Evolutionary conservation across 2,329 filamentous ascomycete genomes (phyloP).

Genomic region (Parafenestella ontariensis): DNA sequence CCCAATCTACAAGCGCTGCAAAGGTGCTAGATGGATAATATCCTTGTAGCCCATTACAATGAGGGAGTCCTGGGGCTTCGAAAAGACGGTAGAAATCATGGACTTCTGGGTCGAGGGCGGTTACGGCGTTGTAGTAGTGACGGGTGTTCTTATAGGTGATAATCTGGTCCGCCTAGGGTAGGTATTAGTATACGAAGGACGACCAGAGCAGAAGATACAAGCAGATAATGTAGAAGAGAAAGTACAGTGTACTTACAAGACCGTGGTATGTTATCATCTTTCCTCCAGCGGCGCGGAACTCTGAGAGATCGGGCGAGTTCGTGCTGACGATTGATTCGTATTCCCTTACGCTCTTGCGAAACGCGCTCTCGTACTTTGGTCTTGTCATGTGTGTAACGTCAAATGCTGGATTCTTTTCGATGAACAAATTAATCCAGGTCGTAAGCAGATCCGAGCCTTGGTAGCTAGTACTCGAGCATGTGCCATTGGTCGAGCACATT

Average conservation of each 20-base stretch:
- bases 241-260: constrained; percentile 3
- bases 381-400: constrained; percentile 2
- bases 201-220: no score
- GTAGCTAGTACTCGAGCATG: constrained; percentile 6
- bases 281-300: constrained; percentile 24
- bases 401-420: constrained; percentile 20
- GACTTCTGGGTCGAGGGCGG: constrained; percentile 10
- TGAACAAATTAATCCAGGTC: constrained; percentile 20
- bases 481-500: constrained; percentile 13
- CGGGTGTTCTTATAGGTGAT: constrained; percentile 8
- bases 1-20: constrained; percentile 33
- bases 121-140: constrained; percentile 22
- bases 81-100: constrained; percentile 34
- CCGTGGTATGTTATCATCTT: constrained; percentile 37
- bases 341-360: constrained; percentile 13
- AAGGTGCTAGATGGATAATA: constrained; percentile 43
- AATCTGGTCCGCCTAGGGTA: neutral
- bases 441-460: neutral
- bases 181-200: no score
- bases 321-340: constrained; percentile 23
- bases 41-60: constrained; percentile 28
- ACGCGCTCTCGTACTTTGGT: constrained; percentile 4
- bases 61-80: constrained; percentile 28
- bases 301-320: constrained; percentile 20
- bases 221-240: no score